Evolutionary conservation across 1,139 yeast species (phyloP).

Genomic region (Candida sojae): DNA sequence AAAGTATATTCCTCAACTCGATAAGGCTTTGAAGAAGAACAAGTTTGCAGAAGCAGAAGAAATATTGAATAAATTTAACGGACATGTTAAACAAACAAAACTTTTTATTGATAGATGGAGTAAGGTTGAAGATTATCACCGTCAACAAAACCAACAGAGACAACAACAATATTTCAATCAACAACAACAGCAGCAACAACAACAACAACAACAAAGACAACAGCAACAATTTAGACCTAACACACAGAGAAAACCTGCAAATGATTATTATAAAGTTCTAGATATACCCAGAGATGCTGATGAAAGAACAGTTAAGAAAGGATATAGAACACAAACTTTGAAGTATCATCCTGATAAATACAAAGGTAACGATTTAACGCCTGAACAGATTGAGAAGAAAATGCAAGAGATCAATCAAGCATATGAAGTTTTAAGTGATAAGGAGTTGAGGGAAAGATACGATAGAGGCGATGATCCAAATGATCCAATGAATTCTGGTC

Average conservation of each 20-base stretch:
- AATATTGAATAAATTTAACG: slow-evolving; percentile 29
- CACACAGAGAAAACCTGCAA: slow-evolving; percentile 46
- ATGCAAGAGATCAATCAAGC: slow-evolving; percentile 96
- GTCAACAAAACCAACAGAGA: slow-evolving; percentile 21
- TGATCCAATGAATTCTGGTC: slow-evolving; percentile 30
- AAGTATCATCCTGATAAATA: slow-evolving; percentile 92
- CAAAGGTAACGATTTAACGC: slow-evolving; percentile 61
- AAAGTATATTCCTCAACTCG: slow-evolving; percentile 46
- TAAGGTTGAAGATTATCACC: slow-evolving; percentile 22
- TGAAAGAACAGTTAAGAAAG: slow-evolving; percentile 74
- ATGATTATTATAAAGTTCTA: slow-evolving; percentile 80
- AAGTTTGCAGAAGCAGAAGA: slow-evolving; percentile 46
- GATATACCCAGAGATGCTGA: slow-evolving; percentile 71
- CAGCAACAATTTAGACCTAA: slow-evolving; percentile 39
- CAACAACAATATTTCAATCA: slow-evolving; percentile 47
- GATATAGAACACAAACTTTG: slow-evolving; percentile 76
- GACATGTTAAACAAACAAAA: slow-evolving; percentile 41
- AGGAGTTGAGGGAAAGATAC: slow-evolving; percentile 62
- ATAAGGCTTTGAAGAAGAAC: slow-evolving; percentile 38
- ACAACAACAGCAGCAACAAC: slow-evolving; percentile 48
- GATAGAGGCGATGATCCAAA: slow-evolving; percentile 70
- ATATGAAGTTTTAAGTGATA: slow-evolving; percentile 77
- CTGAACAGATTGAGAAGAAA: slow-evolving; percentile 74
- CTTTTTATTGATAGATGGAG: slow-evolving; percentile 32
- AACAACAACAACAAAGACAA: slow-evolving; percentile 43